phyloP scores from a whole-genome alignment of 352 stramenopile genomes.

The Plasmopara viticola region DNA sequence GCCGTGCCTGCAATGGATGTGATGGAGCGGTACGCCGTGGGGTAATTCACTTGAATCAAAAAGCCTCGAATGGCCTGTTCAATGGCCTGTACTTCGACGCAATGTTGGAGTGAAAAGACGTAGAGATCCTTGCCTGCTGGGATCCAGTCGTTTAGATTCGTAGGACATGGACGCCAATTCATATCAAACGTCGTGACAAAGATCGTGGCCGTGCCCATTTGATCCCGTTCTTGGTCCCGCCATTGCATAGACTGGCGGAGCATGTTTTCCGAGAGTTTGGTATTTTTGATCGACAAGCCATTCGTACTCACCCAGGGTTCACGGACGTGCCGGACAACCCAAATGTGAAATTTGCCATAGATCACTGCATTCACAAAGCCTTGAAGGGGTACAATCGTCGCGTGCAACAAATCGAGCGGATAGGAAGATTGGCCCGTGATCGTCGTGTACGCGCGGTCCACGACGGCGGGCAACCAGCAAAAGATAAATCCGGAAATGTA shows the following conservation, averaged over 20 bases:
- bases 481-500: conserved; percentile 78
- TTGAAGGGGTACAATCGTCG: conserved; percentile 72
- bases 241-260: conserved; percentile 27
- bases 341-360: conserved; percentile 83
- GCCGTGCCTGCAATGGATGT: conserved; percentile 69
- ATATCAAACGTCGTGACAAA: conserved; percentile 84
- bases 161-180: conserved; percentile 59
- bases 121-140: conserved; percentile 71
- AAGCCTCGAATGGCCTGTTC: conserved; percentile 66
- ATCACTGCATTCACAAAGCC: conserved; percentile 83
- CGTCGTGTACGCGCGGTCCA: conserved; percentile 54
- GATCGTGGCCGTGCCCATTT: conserved; percentile 65
- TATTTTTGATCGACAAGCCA: conserved; percentile 30
- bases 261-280: conserved; percentile 40
- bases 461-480: conserved; percentile 68
- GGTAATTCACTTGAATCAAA: conserved; percentile 72
- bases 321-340: conserved; percentile 59
- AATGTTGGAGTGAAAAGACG: conserved; percentile 78
- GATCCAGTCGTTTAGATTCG: conserved; percentile 72
- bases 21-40: conserved; percentile 71
- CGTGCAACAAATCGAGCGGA: conserved; percentile 60
- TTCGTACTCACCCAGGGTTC: conserved; percentile 28
- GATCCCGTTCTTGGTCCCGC: conserved; percentile 41
- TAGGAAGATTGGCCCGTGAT: conserved; percentile 56
- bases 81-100: conserved; percentile 50